Base-by-base conservation (phyloP, 192 early-diverging fungal genomes). In the Bifiguratus adelaidae region DNA sequence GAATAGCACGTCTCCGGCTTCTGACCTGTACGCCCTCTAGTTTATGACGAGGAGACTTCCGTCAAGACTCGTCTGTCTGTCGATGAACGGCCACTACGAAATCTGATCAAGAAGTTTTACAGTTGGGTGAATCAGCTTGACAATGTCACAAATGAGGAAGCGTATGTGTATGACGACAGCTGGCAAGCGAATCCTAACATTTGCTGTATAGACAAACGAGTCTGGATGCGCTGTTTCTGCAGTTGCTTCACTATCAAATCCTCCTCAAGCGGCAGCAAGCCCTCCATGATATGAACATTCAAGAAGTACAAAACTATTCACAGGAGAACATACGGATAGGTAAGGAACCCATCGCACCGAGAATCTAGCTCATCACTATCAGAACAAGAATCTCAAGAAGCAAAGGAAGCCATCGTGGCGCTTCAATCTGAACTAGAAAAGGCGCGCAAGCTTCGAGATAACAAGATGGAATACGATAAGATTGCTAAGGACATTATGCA, bases 401-500 rank as follows among this genome's bases (percentile, higher is more conserved):
- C 68, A 19, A 38, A 33, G 30, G 30, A 18, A 2, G 67, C 77
- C 12, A 82, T 80, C 32, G 51, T 26, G 7, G 20, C 18, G 16
- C 48, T 81, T 25, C 62, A 73, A 48, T 44, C 52, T 18, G 53
- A 67, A 20, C 38, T 81, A 18, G 55, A 47, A 36, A 44, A 57
- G 16, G 74, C 68, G 12, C 59, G 75, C 30, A 44, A 50, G 9
- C 30, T 53, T n/a, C 29, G 71, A 44, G 46, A 53, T 30, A 68
- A 73, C 32, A 74, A 73, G 29, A 11, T 67, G 23, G 63, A 77
- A 49, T 81, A 81, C 48, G 77, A 81, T 52, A 53, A 27, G 30
- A 43, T 80, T 1, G 77, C 79, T 11, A 38, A 54, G 12, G 61
- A 75, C n/a, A 73, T 79, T 48, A 47, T 58, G 29, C 53, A 62